These are phyloP conservation scores for Byssothecium circinans DNA, from an alignment of 2,329 filamentous ascomycete genomes.

Conservation along the genomic window DNA sequence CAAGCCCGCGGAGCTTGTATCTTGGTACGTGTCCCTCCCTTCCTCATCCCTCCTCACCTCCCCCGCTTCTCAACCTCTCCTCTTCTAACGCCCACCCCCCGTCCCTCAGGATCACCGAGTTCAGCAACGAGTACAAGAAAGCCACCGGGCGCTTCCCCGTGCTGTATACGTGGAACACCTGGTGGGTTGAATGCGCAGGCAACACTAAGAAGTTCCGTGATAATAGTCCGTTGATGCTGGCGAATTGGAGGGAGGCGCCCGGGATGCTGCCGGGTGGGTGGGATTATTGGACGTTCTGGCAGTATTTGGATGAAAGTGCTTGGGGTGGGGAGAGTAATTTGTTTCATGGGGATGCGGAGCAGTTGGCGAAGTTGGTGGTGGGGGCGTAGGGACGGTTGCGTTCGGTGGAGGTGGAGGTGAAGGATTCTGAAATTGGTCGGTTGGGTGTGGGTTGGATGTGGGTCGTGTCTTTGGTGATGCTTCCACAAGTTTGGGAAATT, in stretches of 20 bases:
- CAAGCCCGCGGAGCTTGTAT: conserved; percentile 45
- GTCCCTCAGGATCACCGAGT: conserved; percentile 53
- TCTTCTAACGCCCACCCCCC: too few species aligned
- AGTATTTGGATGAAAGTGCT: conserved; percentile 52
- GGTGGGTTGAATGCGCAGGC: conserved; percentile 59
- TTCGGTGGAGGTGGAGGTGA: background rate
- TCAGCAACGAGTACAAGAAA: conserved; percentile 54
- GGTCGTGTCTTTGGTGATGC: too few species aligned
- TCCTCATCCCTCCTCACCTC: too few species aligned
- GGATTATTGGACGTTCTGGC: conserved; percentile 59
- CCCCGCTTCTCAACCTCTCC: too few species aligned
- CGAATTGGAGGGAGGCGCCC: conserved; percentile 46
- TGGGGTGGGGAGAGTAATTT: conserved; percentile 58
- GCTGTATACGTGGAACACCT: conserved; percentile 57
- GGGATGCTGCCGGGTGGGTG: conserved; percentile 56
- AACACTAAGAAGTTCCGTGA: conserved; percentile 50
- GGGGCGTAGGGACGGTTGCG: conserved; percentile 10
- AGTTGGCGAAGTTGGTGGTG: conserved; percentile 41
- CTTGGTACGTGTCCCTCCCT: conserved; percentile 40
- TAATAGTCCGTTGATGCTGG: conserved; percentile 54
- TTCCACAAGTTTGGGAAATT: too few species aligned
- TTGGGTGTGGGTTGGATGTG: too few species aligned
- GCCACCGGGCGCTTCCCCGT: conserved; percentile 54
- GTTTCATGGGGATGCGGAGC: conserved; percentile 51
- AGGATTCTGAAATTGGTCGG: too few species aligned